Base-by-base conservation (phyloP, 1,139 yeast species). In the Spencermartinsiella ligniputridi region DNA sequence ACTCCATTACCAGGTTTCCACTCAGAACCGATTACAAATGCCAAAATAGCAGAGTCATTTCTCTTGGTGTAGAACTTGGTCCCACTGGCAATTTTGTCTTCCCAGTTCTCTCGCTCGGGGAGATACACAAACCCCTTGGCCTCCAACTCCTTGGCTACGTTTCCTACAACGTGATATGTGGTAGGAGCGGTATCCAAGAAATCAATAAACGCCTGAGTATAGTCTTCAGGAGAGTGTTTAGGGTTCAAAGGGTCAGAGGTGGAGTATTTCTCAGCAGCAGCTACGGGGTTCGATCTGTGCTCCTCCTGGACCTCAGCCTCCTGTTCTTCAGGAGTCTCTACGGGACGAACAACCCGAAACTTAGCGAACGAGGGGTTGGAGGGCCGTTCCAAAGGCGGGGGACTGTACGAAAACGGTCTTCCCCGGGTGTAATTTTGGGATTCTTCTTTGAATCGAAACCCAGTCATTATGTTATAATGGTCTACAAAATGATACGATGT, bases 121-220 rank as follows among this genome's bases (percentile, higher is more conserved):
- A 89, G 66, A 60, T 84, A 89, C 8, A 60, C 62, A 61, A 87
- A 90, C 0, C 95, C 69, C 9, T 58, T 55, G 5, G 44, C 41
- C 8, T 55, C 57, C 25, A 69, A 58, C 44, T 50, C 45, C 22
- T 52, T 43, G n/a, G 57, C 52, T 37, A 83, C 79, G 13, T 75
- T 74, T 40, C 76, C 73, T 11, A 86, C 90, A 11, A 89, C 95
- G 65, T 90, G 97, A 65, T 86, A 90, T 1, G 96, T 95, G 1
- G 97, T 86, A 29, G 96, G 97, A 12, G 94, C 80, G 11, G 73
- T 74, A 63, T 86, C 83, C 62, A 90, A 83, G 60, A 86, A 90
- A 47, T 79, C 75, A 44, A 89, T 72, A 61, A 90, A 86, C 46
- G 78, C 81, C 43, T 73, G 72, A 42, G 69, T 35, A 32, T 47